Evolutionary conservation across 768 basidiomycete species (phyloP).

Genomic region (Suillus hirtellus): DNA sequence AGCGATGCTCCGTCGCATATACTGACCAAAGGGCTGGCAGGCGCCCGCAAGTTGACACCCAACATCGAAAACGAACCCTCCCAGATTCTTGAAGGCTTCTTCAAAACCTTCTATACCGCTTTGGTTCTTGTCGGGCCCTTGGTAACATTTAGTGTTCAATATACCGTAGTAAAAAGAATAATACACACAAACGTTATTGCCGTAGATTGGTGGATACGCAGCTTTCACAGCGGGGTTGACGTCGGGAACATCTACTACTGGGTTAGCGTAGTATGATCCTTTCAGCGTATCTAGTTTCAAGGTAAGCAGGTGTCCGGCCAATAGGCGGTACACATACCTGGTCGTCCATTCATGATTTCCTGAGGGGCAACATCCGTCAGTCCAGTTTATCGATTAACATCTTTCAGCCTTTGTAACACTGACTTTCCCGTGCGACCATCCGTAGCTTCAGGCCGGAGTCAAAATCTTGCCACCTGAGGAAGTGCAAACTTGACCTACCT

Average conservation of each 20-base stretch:
- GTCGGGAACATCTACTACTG: slow-evolving; percentile 63
- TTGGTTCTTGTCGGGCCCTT: slow-evolving; percentile 68
- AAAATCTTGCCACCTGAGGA: background rate
- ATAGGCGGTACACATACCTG: slow-evolving; percentile 42
- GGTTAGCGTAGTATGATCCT: slow-evolving; percentile 91
- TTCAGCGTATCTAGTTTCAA: slow-evolving; percentile 71
- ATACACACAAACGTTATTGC: slow-evolving; percentile 78
- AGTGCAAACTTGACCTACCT: slow-evolving; percentile 48
- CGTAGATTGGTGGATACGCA: slow-evolving; percentile 82
- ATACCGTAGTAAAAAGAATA: slow-evolving; percentile 6
- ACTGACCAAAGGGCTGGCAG: slow-evolving; percentile 86
- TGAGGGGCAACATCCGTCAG: slow-evolving; percentile 25
- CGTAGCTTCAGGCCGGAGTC: slow-evolving; percentile 56
- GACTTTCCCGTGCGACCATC: slow-evolving; percentile 98
- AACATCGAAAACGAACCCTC: slow-evolving; percentile 78
- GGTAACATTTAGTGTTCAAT: background rate
- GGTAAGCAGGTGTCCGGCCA: slow-evolving; percentile 8
- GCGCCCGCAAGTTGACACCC: slow-evolving; percentile 82
- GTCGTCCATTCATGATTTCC: slow-evolving; percentile 97
- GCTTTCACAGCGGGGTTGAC: slow-evolving; percentile 55
- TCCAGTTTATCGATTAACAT: background rate
- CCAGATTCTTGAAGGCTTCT: slow-evolving; percentile 84
- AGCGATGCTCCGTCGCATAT: background rate
- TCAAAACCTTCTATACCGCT: slow-evolving; percentile 74
- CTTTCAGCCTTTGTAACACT: slow-evolving; percentile 7